Evolutionary conservation across 2,329 filamentous ascomycete species (phyloP).

Genomic region (Penicillium expansum): DNA sequence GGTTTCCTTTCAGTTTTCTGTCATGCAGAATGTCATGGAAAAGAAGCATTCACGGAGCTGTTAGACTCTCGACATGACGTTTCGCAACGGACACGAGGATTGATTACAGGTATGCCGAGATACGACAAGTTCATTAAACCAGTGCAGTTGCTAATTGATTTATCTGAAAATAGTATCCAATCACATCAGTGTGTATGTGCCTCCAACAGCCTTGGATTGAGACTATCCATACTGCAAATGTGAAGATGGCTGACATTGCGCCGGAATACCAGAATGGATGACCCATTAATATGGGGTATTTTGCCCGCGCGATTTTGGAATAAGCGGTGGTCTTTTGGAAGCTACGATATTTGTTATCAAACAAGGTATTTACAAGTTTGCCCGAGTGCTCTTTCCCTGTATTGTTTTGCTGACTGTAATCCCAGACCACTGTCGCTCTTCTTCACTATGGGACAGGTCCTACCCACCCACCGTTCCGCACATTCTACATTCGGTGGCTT

Average conservation of each 20-base stretch:
- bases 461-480: conserved; percentile 79
- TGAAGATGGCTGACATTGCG: conserved; percentile 29
- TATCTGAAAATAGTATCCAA: conserved; percentile 66
- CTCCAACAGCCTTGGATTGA: conserved; percentile 26
- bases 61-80: conserved; percentile 71
- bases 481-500: conserved; percentile 79
- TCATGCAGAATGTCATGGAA: conserved; percentile 70
- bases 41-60: conserved; percentile 70
- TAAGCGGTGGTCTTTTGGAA: conserved; percentile 83
- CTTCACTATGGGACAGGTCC: conserved; percentile 84
- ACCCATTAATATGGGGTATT: conserved; percentile 90
- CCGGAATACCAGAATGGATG: conserved; percentile 67
- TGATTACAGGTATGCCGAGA: conserved; percentile 69
- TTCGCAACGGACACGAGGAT: conserved; percentile 65
- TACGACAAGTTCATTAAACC: background rate
- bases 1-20: conserved; percentile 74
- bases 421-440: conserved; percentile 67
- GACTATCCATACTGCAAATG: conserved; percentile 15
- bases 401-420: conserved; percentile 2
- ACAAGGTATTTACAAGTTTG: conserved; percentile 60
- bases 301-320: conserved; percentile 73
- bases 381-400: background rate
- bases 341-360: conserved; percentile 92
- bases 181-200: conserved; percentile 80
- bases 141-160: conserved; percentile 5